Base-by-base conservation (phyloP, 176 grass and related monocot genomes). In the Tuctoria greenei region DNA sequence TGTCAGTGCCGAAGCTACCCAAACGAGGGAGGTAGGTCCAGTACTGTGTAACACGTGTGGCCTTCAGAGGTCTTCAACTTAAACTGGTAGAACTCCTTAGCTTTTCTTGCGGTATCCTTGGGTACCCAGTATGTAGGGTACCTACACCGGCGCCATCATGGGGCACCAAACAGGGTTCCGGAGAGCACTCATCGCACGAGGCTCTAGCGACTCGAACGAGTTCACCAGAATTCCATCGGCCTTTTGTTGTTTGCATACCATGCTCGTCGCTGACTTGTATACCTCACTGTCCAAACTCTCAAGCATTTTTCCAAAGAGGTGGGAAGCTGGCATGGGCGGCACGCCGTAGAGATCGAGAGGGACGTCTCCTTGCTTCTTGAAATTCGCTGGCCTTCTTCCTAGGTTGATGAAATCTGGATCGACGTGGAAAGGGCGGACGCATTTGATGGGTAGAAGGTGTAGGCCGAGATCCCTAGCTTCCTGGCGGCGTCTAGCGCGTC, bases 301-400 rank as follows among this genome's bases (percentile, higher is more conserved):
- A 1, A 72, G 72, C 21, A 75, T 11, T 1, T 6, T 2, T 0
- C 0, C 1, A 4, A 0, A 6, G n/a, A 81, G 27, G 15, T 95
- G 71, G 0, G 83, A 86, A 2, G 72, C 83, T 17, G 79, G 83
- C 17, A 95, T 12, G 4, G 78, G 63, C 0, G 68, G 76, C 59
- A 89, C 55, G 10, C 92, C 89, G 1, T 67, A 52, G 45, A 95
- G 15, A 42, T 40, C 4, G 16, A 95, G 7, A 10, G 72, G 77
- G 0, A 35, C 35, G 73, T 86, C 68, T 13, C 80, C 81, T 0
- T 86, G 9, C 28, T 89, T 65, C 6, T 13, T 66, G 14, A 88
- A 81, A 57, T 52, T 1, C 7, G 4, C 4, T 62, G 6, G 41
- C 14, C 46, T 10, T 72, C 39, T 0, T 44, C 57, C 12, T 38